These are phyloP conservation scores for Diplodia corticola DNA, from an alignment of 2,329 filamentous ascomycete species.

Conservation along the genomic window DNA sequence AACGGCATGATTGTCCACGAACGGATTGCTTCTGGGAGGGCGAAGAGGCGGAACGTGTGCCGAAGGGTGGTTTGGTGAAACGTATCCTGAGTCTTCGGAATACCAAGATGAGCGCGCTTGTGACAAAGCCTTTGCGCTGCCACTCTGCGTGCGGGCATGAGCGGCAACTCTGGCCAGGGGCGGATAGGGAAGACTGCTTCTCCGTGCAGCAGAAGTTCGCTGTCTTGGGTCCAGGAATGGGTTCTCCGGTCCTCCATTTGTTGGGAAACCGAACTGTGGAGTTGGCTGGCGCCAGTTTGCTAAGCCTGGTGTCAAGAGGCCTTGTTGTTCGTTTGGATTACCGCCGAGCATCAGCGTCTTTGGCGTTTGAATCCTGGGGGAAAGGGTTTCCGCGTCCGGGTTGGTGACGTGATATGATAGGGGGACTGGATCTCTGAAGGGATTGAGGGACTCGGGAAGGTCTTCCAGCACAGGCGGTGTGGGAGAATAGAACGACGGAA, in stretches of 20 bases:
- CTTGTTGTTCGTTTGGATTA: not conserved
- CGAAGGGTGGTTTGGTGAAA: conserved; percentile 8
- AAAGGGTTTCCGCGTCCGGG: not conserved
- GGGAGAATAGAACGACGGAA: conserved; percentile 17
- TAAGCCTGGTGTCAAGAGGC: not conserved
- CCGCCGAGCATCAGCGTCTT: not conserved
- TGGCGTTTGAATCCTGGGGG: not conserved
- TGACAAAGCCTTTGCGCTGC: not conserved
- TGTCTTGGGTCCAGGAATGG: conserved; percentile 12
- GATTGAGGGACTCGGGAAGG: conserved; percentile 3
- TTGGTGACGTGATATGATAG: conserved; percentile 8
- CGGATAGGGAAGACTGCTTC: not conserved
- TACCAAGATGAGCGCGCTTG: conserved; percentile 4
- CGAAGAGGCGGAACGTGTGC: conserved; percentile 11
- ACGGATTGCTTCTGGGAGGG: not conserved
- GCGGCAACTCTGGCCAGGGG: conserved; percentile 1
- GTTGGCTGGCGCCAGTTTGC: conserved; percentile 9
- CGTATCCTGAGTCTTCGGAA: conserved; percentile 15
- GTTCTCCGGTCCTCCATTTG: not conserved
- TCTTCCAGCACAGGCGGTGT: conserved; percentile 8
- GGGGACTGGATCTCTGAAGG: conserved; percentile 11
- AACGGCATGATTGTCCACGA: not conserved
- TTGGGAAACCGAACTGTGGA: conserved; percentile 6
- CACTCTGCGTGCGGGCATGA: not conserved
- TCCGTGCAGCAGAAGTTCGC: not conserved